phyloP scores from a whole-genome alignment of 345 rosid genomes.

The Moringa oleifera region DNA sequence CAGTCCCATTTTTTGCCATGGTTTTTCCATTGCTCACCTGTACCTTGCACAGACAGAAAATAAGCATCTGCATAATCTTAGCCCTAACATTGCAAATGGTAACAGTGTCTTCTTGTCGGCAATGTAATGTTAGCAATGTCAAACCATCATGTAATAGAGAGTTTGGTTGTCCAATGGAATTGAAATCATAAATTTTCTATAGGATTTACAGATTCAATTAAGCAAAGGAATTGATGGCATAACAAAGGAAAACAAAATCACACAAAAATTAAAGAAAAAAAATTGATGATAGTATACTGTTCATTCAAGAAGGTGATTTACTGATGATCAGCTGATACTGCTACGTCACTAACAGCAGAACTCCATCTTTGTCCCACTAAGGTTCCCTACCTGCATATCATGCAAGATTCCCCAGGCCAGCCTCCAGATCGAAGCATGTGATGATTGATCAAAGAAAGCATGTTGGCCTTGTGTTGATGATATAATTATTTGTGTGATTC shows the following conservation, averaged over 20 bases:
- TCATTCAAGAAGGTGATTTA: constrained; percentile 17
- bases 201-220: constrained; percentile 23
- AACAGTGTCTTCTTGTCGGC: too few species aligned
- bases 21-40: too few species aligned
- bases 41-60: too few species aligned
- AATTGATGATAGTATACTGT: background rate
- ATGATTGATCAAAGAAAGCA: constrained; percentile 1
- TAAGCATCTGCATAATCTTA: too few species aligned
- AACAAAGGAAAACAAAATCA: constrained; percentile 2
- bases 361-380: constrained; percentile 7
- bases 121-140: too few species aligned
- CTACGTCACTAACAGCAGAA: background rate
- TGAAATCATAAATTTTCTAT: background rate
- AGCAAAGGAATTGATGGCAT: constrained; percentile 7
- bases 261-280: background rate
- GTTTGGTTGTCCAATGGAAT: constrained; percentile 7
- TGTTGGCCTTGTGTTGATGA: constrained; percentile 2
- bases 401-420: background rate
- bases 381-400: constrained; percentile 7
- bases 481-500: constrained; percentile 9
- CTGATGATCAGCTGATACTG: constrained; percentile 13
- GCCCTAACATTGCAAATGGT: too few species aligned
- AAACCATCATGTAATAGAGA: too few species aligned
- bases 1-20: too few species aligned
- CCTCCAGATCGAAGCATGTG: background rate